These are phyloP conservation scores for Colletotrichum orbiculare DNA, from an alignment of 2,329 filamentous ascomycete species.

Conservation along the genomic window DNA sequence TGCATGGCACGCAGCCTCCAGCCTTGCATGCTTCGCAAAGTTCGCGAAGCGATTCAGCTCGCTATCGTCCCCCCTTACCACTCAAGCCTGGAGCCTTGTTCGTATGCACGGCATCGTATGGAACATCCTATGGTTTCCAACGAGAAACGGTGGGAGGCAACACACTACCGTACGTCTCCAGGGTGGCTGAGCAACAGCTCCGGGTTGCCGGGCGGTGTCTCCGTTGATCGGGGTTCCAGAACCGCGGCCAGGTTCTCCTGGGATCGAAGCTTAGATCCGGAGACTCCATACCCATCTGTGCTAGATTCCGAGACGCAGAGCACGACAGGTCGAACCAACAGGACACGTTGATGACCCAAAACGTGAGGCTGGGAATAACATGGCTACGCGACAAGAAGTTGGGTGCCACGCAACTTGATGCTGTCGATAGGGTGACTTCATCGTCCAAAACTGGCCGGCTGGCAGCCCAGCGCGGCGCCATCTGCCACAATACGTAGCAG, in stretches of 20 bases:
- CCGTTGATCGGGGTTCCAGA: constrained; percentile 27
- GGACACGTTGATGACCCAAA: not conserved
- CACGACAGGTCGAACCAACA: constrained; percentile 4
- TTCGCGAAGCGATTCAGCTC: not conserved
- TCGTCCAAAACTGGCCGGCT: constrained; percentile 16
- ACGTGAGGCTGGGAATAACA: constrained; percentile 20
- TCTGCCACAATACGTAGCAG: not conserved
- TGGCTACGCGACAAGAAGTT: not conserved
- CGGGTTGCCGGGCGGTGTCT: constrained; percentile 31
- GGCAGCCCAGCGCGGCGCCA: constrained; percentile 25
- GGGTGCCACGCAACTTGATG: constrained; percentile 12
- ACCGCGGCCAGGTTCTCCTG: constrained; percentile 7
- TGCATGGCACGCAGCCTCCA: constrained; percentile 16
- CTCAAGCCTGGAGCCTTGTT: not conserved
- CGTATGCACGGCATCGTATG: not conserved
- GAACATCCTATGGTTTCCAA: constrained; percentile 11
- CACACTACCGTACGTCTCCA: constrained; percentile 19
- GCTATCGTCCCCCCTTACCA: constrained; percentile 10
- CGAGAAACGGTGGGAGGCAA: constrained; percentile 17
- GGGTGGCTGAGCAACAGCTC: constrained; percentile 31
- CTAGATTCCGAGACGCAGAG: not conserved
- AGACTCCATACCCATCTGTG: constrained; percentile 9
- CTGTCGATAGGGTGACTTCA: constrained; percentile 26
- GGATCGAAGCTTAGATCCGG: not conserved
- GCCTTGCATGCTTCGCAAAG: constrained; percentile 1